Evolutionary conservation across 2,329 filamentous ascomycete species (phyloP), one percentile per base, ranked within the genome.

Genomic region (Dactylellina cionopaga): DNA sequence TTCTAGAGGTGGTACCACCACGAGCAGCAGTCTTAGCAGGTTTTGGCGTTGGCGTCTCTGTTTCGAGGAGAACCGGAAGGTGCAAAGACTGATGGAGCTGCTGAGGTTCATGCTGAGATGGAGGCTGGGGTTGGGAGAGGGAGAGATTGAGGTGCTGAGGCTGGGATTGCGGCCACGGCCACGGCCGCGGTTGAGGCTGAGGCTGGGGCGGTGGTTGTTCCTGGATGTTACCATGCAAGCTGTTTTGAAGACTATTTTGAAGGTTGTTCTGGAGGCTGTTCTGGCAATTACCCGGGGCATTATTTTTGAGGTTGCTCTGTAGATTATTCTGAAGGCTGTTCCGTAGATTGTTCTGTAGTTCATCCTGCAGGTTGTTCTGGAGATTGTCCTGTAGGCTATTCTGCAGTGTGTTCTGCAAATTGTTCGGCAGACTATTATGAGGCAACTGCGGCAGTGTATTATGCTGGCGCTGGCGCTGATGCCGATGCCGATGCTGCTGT

Each of bases 391-490:
- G 68, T 1, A 72, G n/a, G 27, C 43, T 72, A 31, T 49, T 54
- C 29, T 58, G 64, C 5, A 60, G 15, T 29, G 24, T 54, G 25
- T 55, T 55, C 27, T 69, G 64, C 7, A 69, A 31, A 27, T 51
- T 70, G 22, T 70, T 62, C 25, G 62, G 65, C 2, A 70, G 13
- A 47, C 9, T 49, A 35, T 59, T 64, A 46, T 72, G 68, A 15
- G 59, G 59, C 43, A 72, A 37, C 22, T 72, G 68, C 2, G 68
- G 68, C 5, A 72, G 37, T 22, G 58, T 56, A 25, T 58, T 71
- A 9, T 71, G 66, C 15, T 66, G 62, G 4, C 47, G 66, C 15
- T 71, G 76, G n/a, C 75, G 75, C n/a, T 74, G 63, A 44, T 72
- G 75, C 19, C 75, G 75, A 19, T 49, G 75, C 35, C 54, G 75